Percentiles rank a stretch among this genome's conserved stretches.
phyloP scores from a whole-genome alignment of 2,329 filamentous ascomycete genomes.

The Madurella mycetomatis region DNA sequence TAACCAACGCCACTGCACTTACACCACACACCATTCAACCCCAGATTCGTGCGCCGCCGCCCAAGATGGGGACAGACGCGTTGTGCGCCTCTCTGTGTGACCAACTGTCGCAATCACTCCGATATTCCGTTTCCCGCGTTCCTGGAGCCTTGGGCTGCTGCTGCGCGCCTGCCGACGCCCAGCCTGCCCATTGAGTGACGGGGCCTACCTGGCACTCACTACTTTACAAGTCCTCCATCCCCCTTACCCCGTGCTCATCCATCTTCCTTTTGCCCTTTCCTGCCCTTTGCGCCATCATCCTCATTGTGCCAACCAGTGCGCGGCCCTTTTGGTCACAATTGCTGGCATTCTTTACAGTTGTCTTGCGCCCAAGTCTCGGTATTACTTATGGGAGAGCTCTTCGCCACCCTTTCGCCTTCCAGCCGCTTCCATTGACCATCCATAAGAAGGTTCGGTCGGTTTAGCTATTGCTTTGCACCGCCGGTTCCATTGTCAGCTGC shows the following conservation, averaged over 20 bases:
- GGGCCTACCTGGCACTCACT: not conserved
- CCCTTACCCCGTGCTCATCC: slow-evolving; percentile 6
- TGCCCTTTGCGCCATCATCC: not conserved
- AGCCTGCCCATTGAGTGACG: slow-evolving; percentile 13
- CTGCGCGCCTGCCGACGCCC: slow-evolving; percentile 16
- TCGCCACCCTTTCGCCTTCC: slow-evolving; percentile 21
- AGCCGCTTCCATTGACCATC: slow-evolving; percentile 22
- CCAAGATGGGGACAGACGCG: slow-evolving; percentile 15
- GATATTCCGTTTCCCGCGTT: slow-evolving; percentile 11
- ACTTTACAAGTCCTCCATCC: slow-evolving; percentile 18
- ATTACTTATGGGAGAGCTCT: not conserved
- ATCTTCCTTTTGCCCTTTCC: slow-evolving; percentile 10
- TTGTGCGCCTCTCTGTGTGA: slow-evolving; percentile 22
- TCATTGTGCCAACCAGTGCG: not conserved
- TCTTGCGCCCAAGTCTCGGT: not conserved
- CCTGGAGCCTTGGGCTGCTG: slow-evolving; percentile 14
- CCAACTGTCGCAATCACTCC: slow-evolving; percentile 22
- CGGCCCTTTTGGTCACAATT: not conserved
- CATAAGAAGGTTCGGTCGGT: slow-evolving; percentile 1
- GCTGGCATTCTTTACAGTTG: slow-evolving; percentile 6
- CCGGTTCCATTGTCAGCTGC: not conserved
- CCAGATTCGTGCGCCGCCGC: slow-evolving; percentile 19
- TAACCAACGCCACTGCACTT: slow-evolving; percentile 9
- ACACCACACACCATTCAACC: slow-evolving; percentile 5
- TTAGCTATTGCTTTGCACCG: slow-evolving; percentile 13